phyloP scores from a whole-genome alignment of 2,329 filamentous ascomycete genomes.

The Kalaharituber pfeilii region DNA sequence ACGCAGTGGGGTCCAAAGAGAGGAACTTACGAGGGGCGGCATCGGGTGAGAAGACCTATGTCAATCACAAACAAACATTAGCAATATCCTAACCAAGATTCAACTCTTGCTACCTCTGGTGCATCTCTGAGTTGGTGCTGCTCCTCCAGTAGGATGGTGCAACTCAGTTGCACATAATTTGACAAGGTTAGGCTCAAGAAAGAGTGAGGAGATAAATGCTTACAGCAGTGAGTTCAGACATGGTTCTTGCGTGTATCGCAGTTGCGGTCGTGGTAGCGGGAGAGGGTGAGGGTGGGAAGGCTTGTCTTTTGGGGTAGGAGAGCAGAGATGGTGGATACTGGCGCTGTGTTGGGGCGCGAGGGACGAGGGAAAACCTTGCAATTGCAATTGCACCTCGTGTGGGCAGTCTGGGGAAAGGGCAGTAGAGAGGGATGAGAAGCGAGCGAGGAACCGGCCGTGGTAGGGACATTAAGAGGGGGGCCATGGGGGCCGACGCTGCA shows the following conservation, averaged over 20 bases:
- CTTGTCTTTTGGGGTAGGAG: too few species aligned
- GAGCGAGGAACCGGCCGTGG: too few species aligned
- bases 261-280: background rate
- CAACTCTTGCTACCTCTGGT: too few species aligned
- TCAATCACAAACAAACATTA: background rate
- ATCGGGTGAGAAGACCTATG: constrained; percentile 9
- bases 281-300: too few species aligned
- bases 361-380: background rate
- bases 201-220: too few species aligned
- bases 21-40: constrained; percentile 16
- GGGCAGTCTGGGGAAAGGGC: background rate
- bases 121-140: background rate
- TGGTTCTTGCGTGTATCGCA: background rate
- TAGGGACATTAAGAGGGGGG: too few species aligned
- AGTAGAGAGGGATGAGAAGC: too few species aligned
- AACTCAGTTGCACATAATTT: background rate
- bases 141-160: background rate
- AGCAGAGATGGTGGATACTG: background rate
- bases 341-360: background rate
- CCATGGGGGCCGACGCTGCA: background rate
- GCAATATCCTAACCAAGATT: too few species aligned
- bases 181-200: too few species aligned
- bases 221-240: background rate
- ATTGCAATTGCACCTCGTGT: background rate
- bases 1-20: background rate